phyloP scores from a whole-genome alignment of 202 grass and related monocot genomes.

The Digitaria exilis region DNA sequence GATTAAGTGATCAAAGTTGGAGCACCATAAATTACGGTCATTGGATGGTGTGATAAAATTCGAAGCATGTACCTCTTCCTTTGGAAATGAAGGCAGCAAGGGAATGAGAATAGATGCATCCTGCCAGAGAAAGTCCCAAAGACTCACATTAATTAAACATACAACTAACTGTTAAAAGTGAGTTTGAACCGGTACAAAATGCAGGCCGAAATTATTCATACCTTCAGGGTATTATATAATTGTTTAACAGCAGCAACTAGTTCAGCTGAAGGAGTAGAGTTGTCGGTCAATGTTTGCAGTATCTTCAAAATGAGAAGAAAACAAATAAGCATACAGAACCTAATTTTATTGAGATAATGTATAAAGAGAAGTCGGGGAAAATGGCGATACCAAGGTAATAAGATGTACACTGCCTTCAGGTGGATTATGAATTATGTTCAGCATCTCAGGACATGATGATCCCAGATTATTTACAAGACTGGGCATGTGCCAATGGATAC shows the following conservation, averaged over 20 bases:
- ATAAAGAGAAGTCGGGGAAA: conserved; percentile 35
- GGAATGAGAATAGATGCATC: conserved; percentile 97
- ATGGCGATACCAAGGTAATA: conserved; percentile 76
- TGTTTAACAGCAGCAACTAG: conserved; percentile 88
- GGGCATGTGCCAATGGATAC: conserved; percentile 77
- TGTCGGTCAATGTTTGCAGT: conserved; percentile 86
- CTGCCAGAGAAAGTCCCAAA: conserved; percentile 55
- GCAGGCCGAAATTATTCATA: conserved; percentile 37
- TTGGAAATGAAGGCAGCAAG: conserved; percentile 92
- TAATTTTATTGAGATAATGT: conserved; percentile 26
- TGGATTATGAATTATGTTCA: conserved; percentile 87
- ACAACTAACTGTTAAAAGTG: conserved; percentile 18
- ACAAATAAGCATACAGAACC: conserved; percentile 28
- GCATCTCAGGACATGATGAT: conserved; percentile 76
- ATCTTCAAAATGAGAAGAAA: conserved; percentile 56
- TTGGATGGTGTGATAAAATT: conserved; percentile 7
- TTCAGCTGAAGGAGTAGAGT: conserved; percentile 79
- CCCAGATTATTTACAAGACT: conserved; percentile 76
- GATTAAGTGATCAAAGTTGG: background rate
- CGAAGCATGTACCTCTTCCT: conserved; percentile 78
- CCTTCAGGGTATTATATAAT: conserved; percentile 90
- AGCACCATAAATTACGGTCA: background rate
- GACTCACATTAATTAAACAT: conserved; percentile 20
- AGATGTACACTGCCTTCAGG: conserved; percentile 97
- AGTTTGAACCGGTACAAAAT: conserved; percentile 19